Evolutionary conservation across 78 protist species (phyloP).

Genomic region (Isochrysis galbana): DNA sequence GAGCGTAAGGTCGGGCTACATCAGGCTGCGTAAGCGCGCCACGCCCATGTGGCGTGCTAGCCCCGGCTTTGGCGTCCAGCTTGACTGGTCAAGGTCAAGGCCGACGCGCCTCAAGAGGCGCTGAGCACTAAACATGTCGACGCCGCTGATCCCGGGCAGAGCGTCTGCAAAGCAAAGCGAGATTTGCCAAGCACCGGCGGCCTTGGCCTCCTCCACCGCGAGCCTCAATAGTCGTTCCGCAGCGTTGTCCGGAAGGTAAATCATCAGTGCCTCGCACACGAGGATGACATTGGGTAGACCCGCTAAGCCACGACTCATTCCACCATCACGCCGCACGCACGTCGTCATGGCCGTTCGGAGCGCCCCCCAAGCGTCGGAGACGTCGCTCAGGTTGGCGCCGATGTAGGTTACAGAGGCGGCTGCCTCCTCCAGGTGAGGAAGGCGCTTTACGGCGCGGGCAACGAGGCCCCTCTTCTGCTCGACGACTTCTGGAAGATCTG

Average conservation of each 20-base stretch:
- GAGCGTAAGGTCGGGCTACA: too few relatives aligned
- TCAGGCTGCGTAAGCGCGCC: too few relatives aligned
- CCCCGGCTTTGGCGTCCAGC: constrained; percentile 18
- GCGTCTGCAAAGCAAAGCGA: neutral
- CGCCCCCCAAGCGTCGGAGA: neutral
- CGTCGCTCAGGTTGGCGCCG: neutral
- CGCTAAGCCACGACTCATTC: too few relatives aligned
- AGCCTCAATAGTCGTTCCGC: neutral
- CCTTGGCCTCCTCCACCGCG: neutral
- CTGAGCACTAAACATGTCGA: neutral
- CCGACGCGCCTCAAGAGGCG: neutral
- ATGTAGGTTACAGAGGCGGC: too few relatives aligned
- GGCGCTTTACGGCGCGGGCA: neutral
- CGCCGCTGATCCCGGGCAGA: neutral
- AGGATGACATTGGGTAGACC: neutral
- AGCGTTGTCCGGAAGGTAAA: neutral
- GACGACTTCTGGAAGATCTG: constrained; percentile 19
- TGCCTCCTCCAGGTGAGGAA: neutral
- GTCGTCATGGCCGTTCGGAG: neutral
- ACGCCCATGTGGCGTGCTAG: constrained; percentile 3
- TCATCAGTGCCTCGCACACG: constrained; percentile 33
- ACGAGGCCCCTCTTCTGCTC: neutral
- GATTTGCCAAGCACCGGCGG: neutral
- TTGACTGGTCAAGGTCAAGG: neutral
- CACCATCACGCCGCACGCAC: too few relatives aligned